Percentiles rank a stretch among this genome's conserved stretches.
Conservation (phyloP, 352 stramenopile species). For the Pseudoperonospora humuli region DNA sequence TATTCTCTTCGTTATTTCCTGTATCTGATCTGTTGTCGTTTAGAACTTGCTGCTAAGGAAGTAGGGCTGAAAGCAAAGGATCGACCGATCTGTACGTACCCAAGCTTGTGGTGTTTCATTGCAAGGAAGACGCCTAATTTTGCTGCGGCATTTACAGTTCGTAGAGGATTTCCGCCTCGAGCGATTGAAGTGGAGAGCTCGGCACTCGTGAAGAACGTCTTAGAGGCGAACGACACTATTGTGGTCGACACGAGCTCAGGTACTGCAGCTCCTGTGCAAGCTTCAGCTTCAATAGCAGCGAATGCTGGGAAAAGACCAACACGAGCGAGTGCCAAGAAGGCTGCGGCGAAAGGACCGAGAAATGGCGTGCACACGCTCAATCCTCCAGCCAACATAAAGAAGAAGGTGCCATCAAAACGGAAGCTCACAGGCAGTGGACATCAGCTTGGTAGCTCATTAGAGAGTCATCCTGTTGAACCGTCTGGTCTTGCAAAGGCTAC, state of each 20-base stretch:
- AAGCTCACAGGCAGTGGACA: constrained; percentile 38
- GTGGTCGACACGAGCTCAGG: constrained; percentile 29
- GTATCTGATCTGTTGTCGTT: constrained; percentile 1
- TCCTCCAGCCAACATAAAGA: constrained; percentile 10
- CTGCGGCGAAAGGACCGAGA: constrained; percentile 4
- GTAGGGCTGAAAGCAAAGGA: constrained; percentile 36
- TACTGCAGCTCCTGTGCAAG: constrained; percentile 2
- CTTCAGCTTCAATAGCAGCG: constrained; percentile 6
- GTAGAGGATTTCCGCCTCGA: constrained; percentile 56
- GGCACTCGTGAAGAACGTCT: constrained; percentile 36
- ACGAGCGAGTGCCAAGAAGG: constrained; percentile 21
- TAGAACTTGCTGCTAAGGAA: constrained; percentile 38
- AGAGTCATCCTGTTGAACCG: constrained; percentile 5
- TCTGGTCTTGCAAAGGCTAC: not conserved
- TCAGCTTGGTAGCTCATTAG: constrained; percentile 48
- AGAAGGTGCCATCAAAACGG: constrained; percentile 27
- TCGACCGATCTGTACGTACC: constrained; percentile 40
- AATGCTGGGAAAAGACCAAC: constrained; percentile 6
- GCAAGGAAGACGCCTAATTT: not conserved
- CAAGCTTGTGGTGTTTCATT: not conserved
- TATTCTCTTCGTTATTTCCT: not conserved
- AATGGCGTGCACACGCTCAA: constrained; percentile 51
- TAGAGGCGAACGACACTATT: constrained; percentile 67
- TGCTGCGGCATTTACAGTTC: constrained; percentile 30
- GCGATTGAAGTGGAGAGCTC: constrained; percentile 27